These are phyloP conservation scores for Effrenium voratum DNA, from an alignment of 73 alveolate genomes.

Conservation along the genomic window DNA sequence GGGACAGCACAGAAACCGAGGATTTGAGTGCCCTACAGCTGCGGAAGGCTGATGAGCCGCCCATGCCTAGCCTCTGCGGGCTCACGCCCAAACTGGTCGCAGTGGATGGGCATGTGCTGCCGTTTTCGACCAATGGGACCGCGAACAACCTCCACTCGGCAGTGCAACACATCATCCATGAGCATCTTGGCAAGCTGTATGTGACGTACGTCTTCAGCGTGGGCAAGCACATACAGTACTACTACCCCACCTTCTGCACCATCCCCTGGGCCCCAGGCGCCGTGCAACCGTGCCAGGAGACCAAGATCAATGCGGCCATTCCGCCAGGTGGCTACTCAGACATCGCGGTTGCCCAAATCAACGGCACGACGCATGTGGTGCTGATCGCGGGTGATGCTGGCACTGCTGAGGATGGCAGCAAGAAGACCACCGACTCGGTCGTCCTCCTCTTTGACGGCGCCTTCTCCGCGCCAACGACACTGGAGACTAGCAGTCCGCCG, in stretches of 20 bases:
- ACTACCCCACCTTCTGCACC: constrained; percentile 17
- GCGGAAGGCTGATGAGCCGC: background rate
- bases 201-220: constrained; percentile 3
- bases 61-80: background rate
- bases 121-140: background rate
- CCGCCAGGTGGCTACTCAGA: background rate
- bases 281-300: background rate
- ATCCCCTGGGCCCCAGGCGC: background rate
- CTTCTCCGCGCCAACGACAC: background rate
- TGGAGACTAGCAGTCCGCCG: background rate
- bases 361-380: constrained; percentile 6
- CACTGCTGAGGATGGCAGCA: constrained; percentile 5
- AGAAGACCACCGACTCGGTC: constrained; percentile 8
- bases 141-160: constrained; percentile 13
- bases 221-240: background rate
- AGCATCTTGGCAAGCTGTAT: background rate
- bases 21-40: background rate
- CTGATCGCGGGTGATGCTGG: constrained; percentile 2
- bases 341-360: background rate
- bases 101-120: background rate
- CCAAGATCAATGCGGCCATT: background rate
- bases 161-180: constrained; percentile 2
- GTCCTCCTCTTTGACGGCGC: background rate
- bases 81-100: background rate
- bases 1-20: background rate